phyloP scores from a whole-genome alignment of 192 early-diverging fungal species.

The Coemansia sp. region DNA sequence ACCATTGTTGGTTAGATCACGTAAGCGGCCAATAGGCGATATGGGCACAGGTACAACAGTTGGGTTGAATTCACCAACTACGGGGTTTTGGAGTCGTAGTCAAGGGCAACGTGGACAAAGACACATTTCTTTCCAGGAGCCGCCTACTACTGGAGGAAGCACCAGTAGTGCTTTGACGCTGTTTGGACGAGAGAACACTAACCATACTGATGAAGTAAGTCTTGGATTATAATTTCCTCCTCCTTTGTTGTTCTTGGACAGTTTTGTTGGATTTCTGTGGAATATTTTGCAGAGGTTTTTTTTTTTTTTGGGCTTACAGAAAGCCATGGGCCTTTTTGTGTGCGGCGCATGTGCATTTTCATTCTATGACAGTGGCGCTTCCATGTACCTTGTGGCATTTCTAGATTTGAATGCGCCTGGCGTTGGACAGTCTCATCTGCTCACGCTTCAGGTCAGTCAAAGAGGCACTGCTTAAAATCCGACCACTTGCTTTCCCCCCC shows the following conservation, averaged over 20 bases:
- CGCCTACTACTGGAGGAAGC: slow-evolving; percentile 14
- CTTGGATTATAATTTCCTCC: not conserved
- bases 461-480: not conserved
- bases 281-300: not conserved
- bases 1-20: slow-evolving; percentile 25
- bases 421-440: not conserved
- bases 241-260: too few species aligned
- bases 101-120: slow-evolving; percentile 1
- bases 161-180: slow-evolving; percentile 1
- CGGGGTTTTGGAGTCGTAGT: slow-evolving; percentile 25
- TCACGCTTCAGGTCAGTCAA: not conserved
- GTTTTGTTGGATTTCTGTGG: not conserved
- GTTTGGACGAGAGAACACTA: slow-evolving; percentile 26
- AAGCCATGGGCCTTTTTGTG: too few species aligned
- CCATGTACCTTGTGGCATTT: not conserved
- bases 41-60: slow-evolving; percentile 16
- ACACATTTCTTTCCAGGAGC: not conserved
- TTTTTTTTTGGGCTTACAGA: not conserved
- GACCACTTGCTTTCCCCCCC: too few species aligned
- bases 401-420: not conserved
- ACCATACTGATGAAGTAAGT: slow-evolving; percentile 42
- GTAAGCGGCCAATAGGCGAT: slow-evolving; percentile 35
- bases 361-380: not conserved
- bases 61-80: slow-evolving; percentile 21
- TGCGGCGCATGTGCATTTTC: slow-evolving; percentile 1